Evolutionary conservation across 768 basidiomycete species (phyloP).

Genomic region (Cystofilobasidium bisporidii): DNA sequence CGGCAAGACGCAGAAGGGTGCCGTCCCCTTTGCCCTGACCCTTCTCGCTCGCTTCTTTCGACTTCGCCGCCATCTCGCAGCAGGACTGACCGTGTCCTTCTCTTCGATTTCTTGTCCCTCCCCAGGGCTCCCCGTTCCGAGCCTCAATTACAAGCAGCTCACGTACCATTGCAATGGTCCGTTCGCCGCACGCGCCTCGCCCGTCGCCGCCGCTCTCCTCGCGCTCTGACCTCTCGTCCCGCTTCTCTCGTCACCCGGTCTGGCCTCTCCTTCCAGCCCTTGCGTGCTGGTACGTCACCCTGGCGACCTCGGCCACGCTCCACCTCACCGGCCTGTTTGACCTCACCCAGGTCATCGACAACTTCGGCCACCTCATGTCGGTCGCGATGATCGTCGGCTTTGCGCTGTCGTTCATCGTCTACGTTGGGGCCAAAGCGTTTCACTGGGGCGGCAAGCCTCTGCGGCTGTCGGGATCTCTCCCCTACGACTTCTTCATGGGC

Average conservation of each 20-base stretch:
- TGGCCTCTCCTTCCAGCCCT: not conserved
- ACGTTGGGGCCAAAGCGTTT: constrained; percentile 64
- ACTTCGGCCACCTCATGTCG: constrained; percentile 91
- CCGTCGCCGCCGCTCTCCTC: not conserved
- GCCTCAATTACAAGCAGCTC: constrained; percentile 60
- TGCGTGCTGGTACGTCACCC: constrained; percentile 23
- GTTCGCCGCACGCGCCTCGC: not conserved
- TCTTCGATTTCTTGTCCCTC: not conserved
- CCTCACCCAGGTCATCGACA: constrained; percentile 87
- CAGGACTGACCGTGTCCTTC: too few species aligned
- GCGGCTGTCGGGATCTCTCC: constrained; percentile 86
- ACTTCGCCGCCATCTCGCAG: too few species aligned
- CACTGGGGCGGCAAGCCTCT: constrained; percentile 57
- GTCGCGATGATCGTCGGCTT: constrained; percentile 91
- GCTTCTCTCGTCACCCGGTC: not conserved
- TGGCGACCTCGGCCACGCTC: constrained; percentile 16
- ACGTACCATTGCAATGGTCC: constrained; percentile 25
- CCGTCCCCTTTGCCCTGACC: not conserved
- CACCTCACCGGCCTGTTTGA: constrained; percentile 55
- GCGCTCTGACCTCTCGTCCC: too few species aligned
- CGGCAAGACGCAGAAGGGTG: constrained; percentile 75
- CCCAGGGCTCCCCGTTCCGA: constrained; percentile 78
- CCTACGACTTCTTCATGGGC: constrained; percentile 48
- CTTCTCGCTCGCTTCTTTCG: too few species aligned
- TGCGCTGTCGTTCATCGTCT: constrained; percentile 65